Base-by-base conservation (phyloP, 2,329 filamentous ascomycete species). In the Cladosporium sp. region DNA sequence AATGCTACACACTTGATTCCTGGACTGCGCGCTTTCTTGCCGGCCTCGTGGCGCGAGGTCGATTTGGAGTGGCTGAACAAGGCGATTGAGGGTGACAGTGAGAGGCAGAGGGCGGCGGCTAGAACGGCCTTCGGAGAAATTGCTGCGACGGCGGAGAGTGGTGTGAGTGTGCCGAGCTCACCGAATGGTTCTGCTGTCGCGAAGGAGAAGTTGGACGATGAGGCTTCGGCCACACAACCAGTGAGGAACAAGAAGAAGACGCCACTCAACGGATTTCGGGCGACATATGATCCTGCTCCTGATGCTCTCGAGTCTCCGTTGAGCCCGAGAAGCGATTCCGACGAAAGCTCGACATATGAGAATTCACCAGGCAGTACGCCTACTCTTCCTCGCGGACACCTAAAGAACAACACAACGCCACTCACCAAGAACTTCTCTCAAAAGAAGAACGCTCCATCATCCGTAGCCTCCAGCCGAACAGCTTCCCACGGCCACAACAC, bases 1-100 rank as follows among this genome's bases (percentile, higher is more conserved):
- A 21, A 70, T 7, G 41, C 67, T 1, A 21, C 54, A 36, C 52
- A 66, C 18, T 51, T 71, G 15, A 15, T 71, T 59, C 61, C 62
- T 1, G 65, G 60, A 3, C 67, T 72, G 18, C 21, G 61, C 12
- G 62, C 62, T 28, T 69, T 70, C 41, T 41, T 72, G 26, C 68
- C 68, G 18, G 3, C 44, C 28, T n/a, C 18, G 3, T 72, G 70
- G 70, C 60, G 65, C 51, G 62, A 52, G 2, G 32, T 62, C 11
- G 65, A 69, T 26, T 28, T 71, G 32, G 41, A 49, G 3, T 68
- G 67, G 65, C 24, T 72, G 49, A 59, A 71, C 21, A 21, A 34
- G 12, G 66, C 66, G 11, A 28, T 68, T 2, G 67, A 66, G 57
- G 57, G 38, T 1, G 60, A 68, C 24, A 32, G 36, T 15, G 41